Conservation (phyloP, 176 grass and related monocot genomes). For the Areca catechu region DNA sequence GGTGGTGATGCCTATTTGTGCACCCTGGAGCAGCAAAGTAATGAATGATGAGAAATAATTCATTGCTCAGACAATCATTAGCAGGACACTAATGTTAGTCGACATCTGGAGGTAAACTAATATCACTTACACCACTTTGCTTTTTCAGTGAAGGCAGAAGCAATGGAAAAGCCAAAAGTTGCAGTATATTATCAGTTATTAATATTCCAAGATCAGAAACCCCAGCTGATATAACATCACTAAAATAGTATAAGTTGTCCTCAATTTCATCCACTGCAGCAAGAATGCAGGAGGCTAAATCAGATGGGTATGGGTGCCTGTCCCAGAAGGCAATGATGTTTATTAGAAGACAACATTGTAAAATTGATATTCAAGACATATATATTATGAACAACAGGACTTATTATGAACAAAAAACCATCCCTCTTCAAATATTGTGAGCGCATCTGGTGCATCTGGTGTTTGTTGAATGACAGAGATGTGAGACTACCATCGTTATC, state of each 20-base stretch:
- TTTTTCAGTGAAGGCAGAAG: conserved; percentile 63
- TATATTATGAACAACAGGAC: too few species aligned
- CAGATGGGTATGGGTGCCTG: conserved; percentile 46
- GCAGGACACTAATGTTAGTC: too few species aligned
- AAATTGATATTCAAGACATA: too few species aligned
- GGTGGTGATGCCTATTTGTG: conserved; percentile 63
- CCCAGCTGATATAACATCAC: conserved; percentile 97
- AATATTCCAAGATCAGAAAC: conserved; percentile 89
- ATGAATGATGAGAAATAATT: conserved; percentile 18
- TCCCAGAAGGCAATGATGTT: too few species aligned
- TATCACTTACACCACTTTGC: conserved; percentile 43
- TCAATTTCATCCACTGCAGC: conserved; percentile 82
- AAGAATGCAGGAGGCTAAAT: conserved; percentile 34
- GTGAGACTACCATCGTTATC: too few species aligned
- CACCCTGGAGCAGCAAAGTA: conserved; percentile 48
- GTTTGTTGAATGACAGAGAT: too few species aligned
- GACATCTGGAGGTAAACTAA: too few species aligned
- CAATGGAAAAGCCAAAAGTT: conserved; percentile 79
- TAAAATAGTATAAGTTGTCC: conserved; percentile 96
- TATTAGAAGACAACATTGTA: too few species aligned
- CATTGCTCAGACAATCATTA: too few species aligned
- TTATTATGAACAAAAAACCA: too few species aligned
- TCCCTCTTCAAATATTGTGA: too few species aligned
- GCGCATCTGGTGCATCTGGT: too few species aligned
- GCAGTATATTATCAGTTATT: conserved; percentile 85